phyloP scores from a whole-genome alignment of 345 rosid genomes.

The Barbarea vulgaris region DNA sequence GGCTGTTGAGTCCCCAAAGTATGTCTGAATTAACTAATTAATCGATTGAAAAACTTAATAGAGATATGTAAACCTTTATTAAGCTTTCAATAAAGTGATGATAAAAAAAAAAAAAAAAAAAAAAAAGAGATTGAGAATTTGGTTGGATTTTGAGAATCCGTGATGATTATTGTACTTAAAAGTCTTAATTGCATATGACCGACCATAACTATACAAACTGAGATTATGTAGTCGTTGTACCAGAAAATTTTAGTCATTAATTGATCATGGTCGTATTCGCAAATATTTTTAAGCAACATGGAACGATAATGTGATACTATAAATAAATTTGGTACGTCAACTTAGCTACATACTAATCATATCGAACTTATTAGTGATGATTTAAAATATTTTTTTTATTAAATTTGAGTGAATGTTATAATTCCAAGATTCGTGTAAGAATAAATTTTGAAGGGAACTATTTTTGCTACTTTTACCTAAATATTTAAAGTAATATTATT shows the following conservation, averaged over 20 bases:
- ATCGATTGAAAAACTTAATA: background rate
- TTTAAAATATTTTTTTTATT: background rate
- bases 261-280: conserved; percentile 17
- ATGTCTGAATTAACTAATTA: conserved; percentile 1
- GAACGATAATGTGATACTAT: conserved; percentile 11
- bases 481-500: too few relatives aligned
- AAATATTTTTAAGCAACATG: conserved; percentile 17
- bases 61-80: too few relatives aligned
- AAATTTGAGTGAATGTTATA: background rate
- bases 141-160: conserved; percentile 37
- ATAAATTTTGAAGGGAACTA: too few relatives aligned
- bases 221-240: conserved; percentile 37
- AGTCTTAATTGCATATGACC: conserved; percentile 42
- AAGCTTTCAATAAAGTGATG: too few relatives aligned
- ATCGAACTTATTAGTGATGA: background rate
- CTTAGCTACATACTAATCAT: conserved; percentile 1
- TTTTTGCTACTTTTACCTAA: too few relatives aligned
- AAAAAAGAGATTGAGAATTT: conserved; percentile 30
- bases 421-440: background rate
- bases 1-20: conserved; percentile 39
- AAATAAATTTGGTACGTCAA: conserved; percentile 8
- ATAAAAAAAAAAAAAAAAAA: too few relatives aligned
- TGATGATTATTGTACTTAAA: conserved; percentile 29
- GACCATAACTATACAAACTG: conserved; percentile 36
- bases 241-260: conserved; percentile 10